Conservation (phyloP, 2,329 filamentous ascomycete genomes). For the Rachicladosporium sp. region DNA sequence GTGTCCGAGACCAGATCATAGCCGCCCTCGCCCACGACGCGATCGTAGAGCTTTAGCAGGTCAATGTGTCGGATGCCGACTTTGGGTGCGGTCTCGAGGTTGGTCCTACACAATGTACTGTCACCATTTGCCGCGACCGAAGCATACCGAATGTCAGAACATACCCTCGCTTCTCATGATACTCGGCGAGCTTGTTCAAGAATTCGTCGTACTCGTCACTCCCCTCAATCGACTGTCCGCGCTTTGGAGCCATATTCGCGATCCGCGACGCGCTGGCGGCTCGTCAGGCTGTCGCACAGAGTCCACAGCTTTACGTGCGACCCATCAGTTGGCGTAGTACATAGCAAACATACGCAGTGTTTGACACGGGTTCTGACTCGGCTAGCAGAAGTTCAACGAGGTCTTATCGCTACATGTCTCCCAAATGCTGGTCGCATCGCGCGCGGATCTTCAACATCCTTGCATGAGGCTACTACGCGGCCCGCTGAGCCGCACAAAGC, state of each 20-base stretch:
- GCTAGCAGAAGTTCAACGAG: too few species aligned
- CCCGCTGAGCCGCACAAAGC: too few species aligned
- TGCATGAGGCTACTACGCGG: too few species aligned
- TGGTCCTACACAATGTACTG: conserved; percentile 38
- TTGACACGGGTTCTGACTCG: too few species aligned
- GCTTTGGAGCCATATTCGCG: conserved; percentile 31
- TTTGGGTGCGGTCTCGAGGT: conserved; percentile 69
- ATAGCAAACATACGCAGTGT: too few species aligned
- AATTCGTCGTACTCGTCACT: conserved; percentile 64
- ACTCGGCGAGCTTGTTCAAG: conserved; percentile 57
- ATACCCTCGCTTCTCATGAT: conserved; percentile 64
- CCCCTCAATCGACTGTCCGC: conserved; percentile 36
- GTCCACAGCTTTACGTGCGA: too few species aligned
- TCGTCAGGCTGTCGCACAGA: background rate
- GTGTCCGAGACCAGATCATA: conserved; percentile 63
- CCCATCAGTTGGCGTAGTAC: too few species aligned
- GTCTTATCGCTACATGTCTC: too few species aligned
- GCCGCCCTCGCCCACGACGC: conserved; percentile 64
- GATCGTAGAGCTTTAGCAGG: conserved; percentile 64
- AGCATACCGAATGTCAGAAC: conserved; percentile 12
- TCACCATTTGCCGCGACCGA: background rate
- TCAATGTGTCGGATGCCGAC: conserved; percentile 67
- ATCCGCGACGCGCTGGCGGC: conserved; percentile 1
- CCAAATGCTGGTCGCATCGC: too few species aligned
- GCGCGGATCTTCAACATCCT: too few species aligned